Base-by-base conservation (phyloP, 2,329 filamentous ascomycete genomes). In the Trichoderma lentiforme region DNA sequence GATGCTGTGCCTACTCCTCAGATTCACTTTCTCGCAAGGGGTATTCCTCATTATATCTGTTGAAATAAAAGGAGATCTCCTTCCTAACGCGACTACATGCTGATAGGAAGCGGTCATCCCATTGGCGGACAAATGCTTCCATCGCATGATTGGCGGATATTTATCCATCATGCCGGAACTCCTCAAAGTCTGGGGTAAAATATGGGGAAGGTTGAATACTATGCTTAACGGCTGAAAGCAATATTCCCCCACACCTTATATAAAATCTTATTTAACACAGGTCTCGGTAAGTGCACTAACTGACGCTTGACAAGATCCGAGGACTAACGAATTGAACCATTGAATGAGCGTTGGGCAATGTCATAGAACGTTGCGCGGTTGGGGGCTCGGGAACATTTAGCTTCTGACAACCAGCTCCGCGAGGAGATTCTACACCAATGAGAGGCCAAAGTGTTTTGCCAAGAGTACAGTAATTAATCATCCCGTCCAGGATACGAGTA, bases 81-180 rank as follows among this genome's bases (percentile, higher is more conserved):
- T 58, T 58, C 64, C 64, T 39, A 58, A 67, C 53, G 24, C 11
- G 51, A 51, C 34, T 15, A 30, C 21, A 28, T 11, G 64, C 64
- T 67, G 66, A 60, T 56, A 34, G 53, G 39, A 43, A 57, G 30
- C 56, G 6, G 3, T 3, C 5, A 11, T 26, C 56, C 26, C 34
- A 70, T 70, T 70, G 66, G 66, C 66, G 66, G 66, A 70, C 66
- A 70, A 70, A 62, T 70, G 36, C 43, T 18, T 36, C 51, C 51
- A n/a, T 6, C 7, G 36, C 39, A 61, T 70, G 66, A 70, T 70
- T 70, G 66, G 66, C 66, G 66, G 66, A 70, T 70, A 62, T 70
- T 70, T 60, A 36, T 68, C 65, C 15, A 26, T 24, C 15, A 60
- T 24, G 11, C 62, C 28, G 66, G 56, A 32, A 32, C 56, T 43